Conservation (phyloP, 179 eudicot species). For the Drosera spatulata region DNA sequence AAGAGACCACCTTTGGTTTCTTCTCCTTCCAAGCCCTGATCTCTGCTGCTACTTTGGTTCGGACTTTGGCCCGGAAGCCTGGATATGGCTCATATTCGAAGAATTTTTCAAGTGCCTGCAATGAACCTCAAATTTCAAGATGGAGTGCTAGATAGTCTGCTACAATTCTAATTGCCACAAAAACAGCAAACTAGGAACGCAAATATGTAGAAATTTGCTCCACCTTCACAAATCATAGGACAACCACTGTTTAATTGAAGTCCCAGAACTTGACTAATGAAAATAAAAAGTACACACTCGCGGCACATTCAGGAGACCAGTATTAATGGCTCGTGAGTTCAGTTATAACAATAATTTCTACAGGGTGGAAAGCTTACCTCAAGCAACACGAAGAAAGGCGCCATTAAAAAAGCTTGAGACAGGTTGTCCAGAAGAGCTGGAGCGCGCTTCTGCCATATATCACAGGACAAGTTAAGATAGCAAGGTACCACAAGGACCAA, state of each 20-base stretch:
- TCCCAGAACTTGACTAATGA: too few relatives aligned
- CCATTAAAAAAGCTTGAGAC: constrained; percentile 80
- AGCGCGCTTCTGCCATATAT: constrained; percentile 58
- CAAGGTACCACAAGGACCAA: too few relatives aligned
- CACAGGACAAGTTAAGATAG: neutral
- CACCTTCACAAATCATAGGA: neutral
- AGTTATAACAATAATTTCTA: too few relatives aligned
- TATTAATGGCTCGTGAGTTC: neutral
- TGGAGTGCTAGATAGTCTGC: neutral
- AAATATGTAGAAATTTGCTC: neutral
- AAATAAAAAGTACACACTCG: too few relatives aligned
- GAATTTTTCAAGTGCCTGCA: constrained; percentile 48
- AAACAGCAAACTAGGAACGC: too few relatives aligned
- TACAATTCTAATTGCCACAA: too few relatives aligned
- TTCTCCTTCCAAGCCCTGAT: constrained; percentile 56
- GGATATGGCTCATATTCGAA: constrained; percentile 82
- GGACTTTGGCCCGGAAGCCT: constrained; percentile 58
- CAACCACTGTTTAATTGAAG: too few relatives aligned
- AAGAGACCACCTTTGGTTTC: constrained; percentile 50
- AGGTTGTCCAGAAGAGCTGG: constrained; percentile 87
- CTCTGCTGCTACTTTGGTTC: constrained; percentile 48
- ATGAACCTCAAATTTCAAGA: neutral
- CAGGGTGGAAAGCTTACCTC: constrained; percentile 41
- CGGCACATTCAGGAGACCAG: too few relatives aligned
- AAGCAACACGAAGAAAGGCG: constrained; percentile 84